These are phyloP conservation scores for Poa pratensis DNA, from an alignment of 176 grass and related monocot species.

Conservation along the genomic window DNA sequence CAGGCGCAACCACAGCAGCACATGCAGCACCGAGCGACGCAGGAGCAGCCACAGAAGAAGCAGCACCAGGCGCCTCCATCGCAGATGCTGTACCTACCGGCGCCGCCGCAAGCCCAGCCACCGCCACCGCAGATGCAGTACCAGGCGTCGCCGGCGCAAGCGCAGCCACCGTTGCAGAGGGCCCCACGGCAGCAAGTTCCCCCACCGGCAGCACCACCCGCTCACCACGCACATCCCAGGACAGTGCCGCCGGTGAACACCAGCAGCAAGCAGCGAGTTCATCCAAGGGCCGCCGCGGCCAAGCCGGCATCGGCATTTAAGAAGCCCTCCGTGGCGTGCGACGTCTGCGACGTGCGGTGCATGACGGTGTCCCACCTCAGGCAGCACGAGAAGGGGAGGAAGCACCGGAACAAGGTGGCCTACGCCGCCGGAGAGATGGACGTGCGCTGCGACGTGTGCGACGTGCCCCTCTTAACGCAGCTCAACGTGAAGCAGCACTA, in stretches of 20 bases:
- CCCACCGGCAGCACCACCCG: not conserved
- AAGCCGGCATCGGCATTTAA: not conserved
- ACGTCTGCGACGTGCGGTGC: conserved; percentile 47
- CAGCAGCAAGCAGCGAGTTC: not conserved
- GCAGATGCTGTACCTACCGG: conserved; percentile 8
- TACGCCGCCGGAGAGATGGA: conserved; percentile 40
- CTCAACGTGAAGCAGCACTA: conserved; percentile 50
- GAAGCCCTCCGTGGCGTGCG: conserved; percentile 31
- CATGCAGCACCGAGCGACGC: not conserved
- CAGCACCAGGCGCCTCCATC: not conserved
- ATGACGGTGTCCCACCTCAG: conserved; percentile 42
- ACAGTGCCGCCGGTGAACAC: not conserved
- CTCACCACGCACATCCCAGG: not conserved
- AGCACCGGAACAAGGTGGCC: conserved; percentile 44
- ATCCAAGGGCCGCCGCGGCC: not conserved
- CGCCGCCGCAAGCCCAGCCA: not conserved
- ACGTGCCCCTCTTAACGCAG: conserved; percentile 44
- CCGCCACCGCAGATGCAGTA: not conserved
- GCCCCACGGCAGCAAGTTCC: not conserved
- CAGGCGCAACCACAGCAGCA: not conserved
- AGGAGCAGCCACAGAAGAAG: not conserved
- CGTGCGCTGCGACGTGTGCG: conserved; percentile 48
- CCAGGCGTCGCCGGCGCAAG: not conserved
- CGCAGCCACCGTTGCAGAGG: not conserved
- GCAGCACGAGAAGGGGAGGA: conserved; percentile 51